Conservation (phyloP, 176 grass and related monocot species). For the Bonia amplexicaulis region DNA sequence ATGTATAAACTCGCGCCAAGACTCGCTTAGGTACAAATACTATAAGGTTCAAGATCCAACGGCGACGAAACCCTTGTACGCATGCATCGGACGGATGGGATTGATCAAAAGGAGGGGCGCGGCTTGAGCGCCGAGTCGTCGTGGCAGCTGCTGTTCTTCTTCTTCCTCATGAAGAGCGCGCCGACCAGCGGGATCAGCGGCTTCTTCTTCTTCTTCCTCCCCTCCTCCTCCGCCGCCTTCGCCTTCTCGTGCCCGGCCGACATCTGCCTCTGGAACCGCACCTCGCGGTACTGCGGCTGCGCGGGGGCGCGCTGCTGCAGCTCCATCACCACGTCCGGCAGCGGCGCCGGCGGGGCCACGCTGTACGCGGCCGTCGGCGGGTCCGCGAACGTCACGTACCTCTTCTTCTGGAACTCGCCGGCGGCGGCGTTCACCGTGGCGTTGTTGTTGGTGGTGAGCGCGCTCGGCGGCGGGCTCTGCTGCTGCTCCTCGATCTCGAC, state of each 20-base stretch:
- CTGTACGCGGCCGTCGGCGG: constrained; percentile 38
- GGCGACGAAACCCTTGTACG: not conserved
- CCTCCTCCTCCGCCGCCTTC: not conserved
- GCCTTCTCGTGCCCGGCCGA: constrained; percentile 9
- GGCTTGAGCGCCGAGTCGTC: constrained; percentile 4
- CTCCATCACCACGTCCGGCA: constrained; percentile 37
- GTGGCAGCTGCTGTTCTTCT: constrained; percentile 37
- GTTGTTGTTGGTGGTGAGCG: fast-evolving
- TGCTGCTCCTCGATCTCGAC: constrained; percentile 24
- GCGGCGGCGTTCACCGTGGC: not conserved
- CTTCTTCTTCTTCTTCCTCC: constrained; percentile 78
- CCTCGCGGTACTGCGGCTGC: constrained; percentile 19
- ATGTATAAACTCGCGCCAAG: too few relatives aligned
- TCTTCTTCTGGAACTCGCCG: constrained; percentile 72
- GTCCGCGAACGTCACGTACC: constrained; percentile 84
- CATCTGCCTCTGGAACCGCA: constrained; percentile 41
- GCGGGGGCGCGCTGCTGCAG: not conserved
- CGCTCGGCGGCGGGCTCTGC: too few relatives aligned
- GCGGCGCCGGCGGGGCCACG: not conserved
- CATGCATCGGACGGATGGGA: not conserved
- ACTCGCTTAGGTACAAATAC: not conserved
- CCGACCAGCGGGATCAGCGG: constrained; percentile 66
- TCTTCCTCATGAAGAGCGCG: constrained; percentile 71
- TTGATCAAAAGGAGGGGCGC: constrained; percentile 25
- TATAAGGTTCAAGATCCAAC: not conserved